These are phyloP conservation scores for Termitomyces sp. DNA, from an alignment of 768 basidiomycete genomes.

Conservation along the genomic window DNA sequence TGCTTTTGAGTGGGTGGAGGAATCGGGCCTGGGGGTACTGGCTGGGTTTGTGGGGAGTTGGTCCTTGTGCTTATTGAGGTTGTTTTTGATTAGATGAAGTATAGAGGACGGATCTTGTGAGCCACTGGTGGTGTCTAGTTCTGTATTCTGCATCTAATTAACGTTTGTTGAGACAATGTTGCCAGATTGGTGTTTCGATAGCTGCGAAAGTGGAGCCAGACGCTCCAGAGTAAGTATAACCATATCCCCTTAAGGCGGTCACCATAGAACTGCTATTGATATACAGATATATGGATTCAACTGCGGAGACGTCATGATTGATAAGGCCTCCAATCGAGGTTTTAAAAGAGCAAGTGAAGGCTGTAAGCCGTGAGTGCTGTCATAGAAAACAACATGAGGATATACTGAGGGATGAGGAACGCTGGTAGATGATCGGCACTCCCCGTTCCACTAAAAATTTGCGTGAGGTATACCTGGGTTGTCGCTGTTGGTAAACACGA, in stretches of 20 bases:
- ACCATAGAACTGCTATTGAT: no score
- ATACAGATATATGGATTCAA: no score
- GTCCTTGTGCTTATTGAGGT: neutral
- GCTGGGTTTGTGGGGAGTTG: neutral
- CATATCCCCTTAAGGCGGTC: no score
- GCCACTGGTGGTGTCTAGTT: neutral
- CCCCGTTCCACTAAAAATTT: constrained; percentile 65
- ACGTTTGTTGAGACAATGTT: neutral
- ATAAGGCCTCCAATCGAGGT: no score
- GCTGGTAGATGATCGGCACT: constrained; percentile 56
- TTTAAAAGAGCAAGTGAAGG: constrained; percentile 40
- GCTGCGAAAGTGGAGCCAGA: no score
- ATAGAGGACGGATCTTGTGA: no score
- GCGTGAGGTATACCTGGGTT: constrained; percentile 60
- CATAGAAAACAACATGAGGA: constrained; percentile 50
- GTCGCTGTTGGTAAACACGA: constrained; percentile 62
- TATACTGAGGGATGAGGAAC: constrained; percentile 62
- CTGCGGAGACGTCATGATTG: no score
- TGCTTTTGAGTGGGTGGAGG: constrained; percentile 39
- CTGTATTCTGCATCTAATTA: no score
- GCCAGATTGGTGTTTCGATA: neutral
- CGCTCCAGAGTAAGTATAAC: no score
- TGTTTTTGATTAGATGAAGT: neutral
- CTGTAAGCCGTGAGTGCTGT: constrained; percentile 46
- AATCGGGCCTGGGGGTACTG: constrained; percentile 18